phyloP scores from a whole-genome alignment of 805 yeast species.

The Ogataea paraovalis region DNA sequence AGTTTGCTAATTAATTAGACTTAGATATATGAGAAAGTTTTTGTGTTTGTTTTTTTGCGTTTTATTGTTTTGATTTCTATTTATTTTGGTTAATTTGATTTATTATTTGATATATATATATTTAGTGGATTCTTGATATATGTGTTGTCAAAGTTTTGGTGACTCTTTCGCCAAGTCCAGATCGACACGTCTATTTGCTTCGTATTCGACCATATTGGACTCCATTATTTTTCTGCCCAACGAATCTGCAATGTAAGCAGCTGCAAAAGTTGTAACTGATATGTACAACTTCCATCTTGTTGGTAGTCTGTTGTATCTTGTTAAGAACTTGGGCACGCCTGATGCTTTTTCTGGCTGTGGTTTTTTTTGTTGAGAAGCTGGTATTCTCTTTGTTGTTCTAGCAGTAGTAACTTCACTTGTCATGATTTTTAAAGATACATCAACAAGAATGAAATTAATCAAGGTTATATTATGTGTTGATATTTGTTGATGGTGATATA shows the following conservation, averaged over 20 bases:
- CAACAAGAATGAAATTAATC: no score
- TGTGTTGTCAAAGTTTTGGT: no score
- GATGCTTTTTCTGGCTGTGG: background rate
- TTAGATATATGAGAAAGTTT: no score
- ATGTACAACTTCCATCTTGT: conserved; percentile 29
- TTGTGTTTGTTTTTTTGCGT: background rate
- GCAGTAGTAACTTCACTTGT: no score
- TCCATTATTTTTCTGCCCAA: conserved; percentile 27
- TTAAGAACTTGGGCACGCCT: conserved; percentile 5
- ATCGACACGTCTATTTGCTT: conserved; percentile 30
- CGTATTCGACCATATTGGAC: conserved; percentile 29
- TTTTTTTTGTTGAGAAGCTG: background rate
- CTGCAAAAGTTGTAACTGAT: conserved; percentile 29
- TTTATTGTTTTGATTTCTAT: background rate
- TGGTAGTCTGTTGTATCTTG: conserved; percentile 24
- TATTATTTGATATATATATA: background rate
- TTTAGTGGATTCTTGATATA: no score
- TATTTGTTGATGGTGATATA: no score
- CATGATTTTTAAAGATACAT: no score
- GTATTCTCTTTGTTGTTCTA: background rate
- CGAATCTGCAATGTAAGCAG: conserved; percentile 30
- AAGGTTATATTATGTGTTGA: no score
- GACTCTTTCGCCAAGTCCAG: conserved; percentile 19
- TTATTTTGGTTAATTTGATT: background rate
- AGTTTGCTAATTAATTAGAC: conserved; percentile 9